These are phyloP conservation scores for Alternaria sp. DNA, from an alignment of 2,329 filamentous ascomycete species.

Conservation along the genomic window DNA sequence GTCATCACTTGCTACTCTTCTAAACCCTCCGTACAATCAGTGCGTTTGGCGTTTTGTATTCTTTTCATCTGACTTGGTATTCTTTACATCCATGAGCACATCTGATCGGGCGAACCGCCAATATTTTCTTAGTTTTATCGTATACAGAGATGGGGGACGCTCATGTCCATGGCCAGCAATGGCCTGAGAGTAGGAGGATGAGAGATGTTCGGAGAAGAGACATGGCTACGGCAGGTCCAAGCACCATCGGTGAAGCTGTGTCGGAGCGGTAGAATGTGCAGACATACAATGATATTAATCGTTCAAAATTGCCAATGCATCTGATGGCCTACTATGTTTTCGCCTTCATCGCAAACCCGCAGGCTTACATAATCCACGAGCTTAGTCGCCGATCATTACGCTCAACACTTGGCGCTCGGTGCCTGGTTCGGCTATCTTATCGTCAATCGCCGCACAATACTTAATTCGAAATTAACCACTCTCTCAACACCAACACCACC, in stretches of 20 bases:
- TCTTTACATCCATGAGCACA: constrained; percentile 17
- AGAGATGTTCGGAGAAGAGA: constrained; percentile 21
- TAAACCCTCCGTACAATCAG: constrained; percentile 5
- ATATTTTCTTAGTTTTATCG: constrained; percentile 23
- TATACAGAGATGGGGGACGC: constrained; percentile 19
- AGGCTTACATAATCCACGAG: no score
- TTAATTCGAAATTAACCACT: no score
- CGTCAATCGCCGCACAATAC: no score
- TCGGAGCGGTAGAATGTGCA: constrained; percentile 27
- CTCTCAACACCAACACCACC: constrained; percentile 13
- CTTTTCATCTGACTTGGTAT: constrained; percentile 7
- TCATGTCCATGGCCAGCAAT: constrained; percentile 22
- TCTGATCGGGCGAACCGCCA: constrained; percentile 16
- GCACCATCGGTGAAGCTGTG: constrained; percentile 17
- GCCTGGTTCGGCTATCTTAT: no score
- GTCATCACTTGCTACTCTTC: constrained; percentile 24
- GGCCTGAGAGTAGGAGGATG: constrained; percentile 18
- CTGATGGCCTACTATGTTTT: background rate
- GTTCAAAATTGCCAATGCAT: constrained; percentile 1
- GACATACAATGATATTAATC: constrained; percentile 26
- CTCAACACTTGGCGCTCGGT: no score
- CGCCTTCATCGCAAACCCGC: no score
- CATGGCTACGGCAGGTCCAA: constrained; percentile 33
- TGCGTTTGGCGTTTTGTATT: constrained; percentile 16
- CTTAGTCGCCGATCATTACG: no score